Conservation (phyloP, 202 grass and related monocot species). For the Sporobolus alterniflorus region DNA sequence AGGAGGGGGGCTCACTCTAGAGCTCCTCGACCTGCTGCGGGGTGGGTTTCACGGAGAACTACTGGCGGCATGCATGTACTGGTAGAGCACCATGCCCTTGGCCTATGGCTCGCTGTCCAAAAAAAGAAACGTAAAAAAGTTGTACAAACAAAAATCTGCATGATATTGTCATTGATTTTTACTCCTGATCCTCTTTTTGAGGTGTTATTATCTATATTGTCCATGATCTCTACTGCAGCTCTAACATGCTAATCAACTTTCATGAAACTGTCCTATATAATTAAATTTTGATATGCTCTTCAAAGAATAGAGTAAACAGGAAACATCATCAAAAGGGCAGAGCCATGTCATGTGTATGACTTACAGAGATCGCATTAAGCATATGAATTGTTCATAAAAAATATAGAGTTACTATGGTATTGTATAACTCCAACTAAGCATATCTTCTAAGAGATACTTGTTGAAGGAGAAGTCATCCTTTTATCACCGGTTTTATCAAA, state of each 20-base stretch:
- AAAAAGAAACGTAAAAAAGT: too few relatives aligned
- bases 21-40: too few relatives aligned
- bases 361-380: background rate
- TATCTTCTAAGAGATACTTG: slow-evolving; percentile 33
- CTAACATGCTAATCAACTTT: slow-evolving; percentile 49
- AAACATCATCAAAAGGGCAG: background rate
- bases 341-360: background rate
- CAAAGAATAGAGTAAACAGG: slow-evolving; percentile 9
- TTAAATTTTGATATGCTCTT: background rate
- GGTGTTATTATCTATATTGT: background rate
- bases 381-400: background rate
- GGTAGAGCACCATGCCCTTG: too few relatives aligned
- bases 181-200: background rate
- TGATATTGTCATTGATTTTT: too few relatives aligned
- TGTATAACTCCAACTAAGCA: background rate
- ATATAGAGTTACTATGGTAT: background rate
- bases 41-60: too few relatives aligned
- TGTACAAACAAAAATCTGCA: too few relatives aligned
- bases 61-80: too few relatives aligned
- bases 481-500: slow-evolving; percentile 44
- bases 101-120: too few relatives aligned
- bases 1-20: too few relatives aligned
- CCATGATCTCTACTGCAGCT: slow-evolving; percentile 35
- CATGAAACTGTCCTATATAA: slow-evolving; percentile 55
- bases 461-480: slow-evolving; percentile 15